Conservation (phyloP, 1,139 yeast species). For the Geotrichum europaeum region DNA sequence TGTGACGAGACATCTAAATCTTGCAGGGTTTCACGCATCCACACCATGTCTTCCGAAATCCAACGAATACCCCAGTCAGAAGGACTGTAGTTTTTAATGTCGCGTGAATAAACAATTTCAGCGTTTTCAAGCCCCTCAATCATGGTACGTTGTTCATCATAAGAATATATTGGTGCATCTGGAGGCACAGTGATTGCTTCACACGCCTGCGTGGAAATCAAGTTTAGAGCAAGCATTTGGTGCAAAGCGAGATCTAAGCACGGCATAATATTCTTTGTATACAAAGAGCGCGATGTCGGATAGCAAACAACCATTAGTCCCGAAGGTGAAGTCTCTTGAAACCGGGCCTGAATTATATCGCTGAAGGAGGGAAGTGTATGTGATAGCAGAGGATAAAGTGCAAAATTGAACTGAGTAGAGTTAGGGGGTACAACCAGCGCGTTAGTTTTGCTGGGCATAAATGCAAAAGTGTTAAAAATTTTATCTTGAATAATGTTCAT, state of each 20-base stretch:
- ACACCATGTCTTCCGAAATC: constrained; percentile 25
- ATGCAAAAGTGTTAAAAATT: constrained; percentile 22
- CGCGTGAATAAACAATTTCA: constrained; percentile 19
- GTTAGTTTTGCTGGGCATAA: constrained; percentile 12
- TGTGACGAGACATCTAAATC: constrained; percentile 20
- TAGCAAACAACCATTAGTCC: constrained; percentile 26
- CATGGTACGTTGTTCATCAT: constrained; percentile 19
- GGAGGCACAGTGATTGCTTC: constrained; percentile 27
- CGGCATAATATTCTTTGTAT: constrained; percentile 23
- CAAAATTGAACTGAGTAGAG: constrained; percentile 24
- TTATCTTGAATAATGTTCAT: constrained; percentile 5
- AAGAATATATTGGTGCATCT: constrained; percentile 18
- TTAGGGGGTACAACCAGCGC: constrained; percentile 25
- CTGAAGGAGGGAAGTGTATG: constrained; percentile 26
- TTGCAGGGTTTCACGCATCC: constrained; percentile 21
- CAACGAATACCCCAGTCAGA: constrained; percentile 27
- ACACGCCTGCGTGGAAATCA: constrained; percentile 27
- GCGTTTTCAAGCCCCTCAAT: constrained; percentile 19
- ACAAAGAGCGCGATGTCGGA: constrained; percentile 27
- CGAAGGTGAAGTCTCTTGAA: constrained; percentile 25
- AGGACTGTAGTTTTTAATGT: constrained; percentile 17
- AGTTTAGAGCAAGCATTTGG: constrained; percentile 27
- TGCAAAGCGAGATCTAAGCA: constrained; percentile 28
- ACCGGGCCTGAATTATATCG: constrained; percentile 21
- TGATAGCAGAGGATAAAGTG: constrained; percentile 27